Evolutionary conservation across 2,329 filamentous ascomycete species (phyloP).

Genomic region (Ceratocystis lukuohia): DNA sequence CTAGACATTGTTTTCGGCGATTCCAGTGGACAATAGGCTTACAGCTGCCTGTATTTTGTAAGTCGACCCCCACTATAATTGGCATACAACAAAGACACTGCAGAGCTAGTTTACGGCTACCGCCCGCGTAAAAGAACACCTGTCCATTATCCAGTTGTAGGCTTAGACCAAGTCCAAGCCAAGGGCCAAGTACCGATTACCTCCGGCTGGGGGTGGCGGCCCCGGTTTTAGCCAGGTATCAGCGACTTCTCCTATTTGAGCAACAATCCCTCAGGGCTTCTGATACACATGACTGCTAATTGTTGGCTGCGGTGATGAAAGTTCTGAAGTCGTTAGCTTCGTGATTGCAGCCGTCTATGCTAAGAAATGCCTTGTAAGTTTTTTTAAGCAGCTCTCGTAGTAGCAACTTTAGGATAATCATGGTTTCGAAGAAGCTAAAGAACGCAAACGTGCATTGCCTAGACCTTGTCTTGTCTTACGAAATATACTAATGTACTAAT

Average conservation of each 20-base stretch:
- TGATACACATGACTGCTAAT: background rate
- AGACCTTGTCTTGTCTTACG: too few relatives aligned
- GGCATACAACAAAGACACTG: background rate
- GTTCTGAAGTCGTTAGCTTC: background rate
- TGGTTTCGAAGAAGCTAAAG: background rate
- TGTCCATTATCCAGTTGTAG: constrained; percentile 2
- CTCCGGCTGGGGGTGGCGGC: background rate
- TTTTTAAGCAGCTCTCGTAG: background rate
- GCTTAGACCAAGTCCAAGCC: background rate
- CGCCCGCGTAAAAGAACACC: constrained; percentile 6
- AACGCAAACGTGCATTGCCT: background rate
- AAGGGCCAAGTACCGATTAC: background rate
- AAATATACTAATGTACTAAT: too few relatives aligned
- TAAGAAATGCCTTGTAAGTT: too few relatives aligned
- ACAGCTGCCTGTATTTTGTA: background rate
- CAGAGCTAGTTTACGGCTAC: background rate
- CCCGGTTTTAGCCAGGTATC: background rate
- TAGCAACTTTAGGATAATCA: too few relatives aligned
- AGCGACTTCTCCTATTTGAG: constrained; percentile 3
- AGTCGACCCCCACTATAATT: background rate
- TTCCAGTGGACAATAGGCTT: background rate
- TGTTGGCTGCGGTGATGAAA: background rate
- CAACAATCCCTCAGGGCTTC: background rate
- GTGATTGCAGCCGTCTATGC: background rate
- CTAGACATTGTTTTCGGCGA: background rate